phyloP scores from a whole-genome alignment of 1,284 basidiomycete species.

The Pascua guehoae region DNA sequence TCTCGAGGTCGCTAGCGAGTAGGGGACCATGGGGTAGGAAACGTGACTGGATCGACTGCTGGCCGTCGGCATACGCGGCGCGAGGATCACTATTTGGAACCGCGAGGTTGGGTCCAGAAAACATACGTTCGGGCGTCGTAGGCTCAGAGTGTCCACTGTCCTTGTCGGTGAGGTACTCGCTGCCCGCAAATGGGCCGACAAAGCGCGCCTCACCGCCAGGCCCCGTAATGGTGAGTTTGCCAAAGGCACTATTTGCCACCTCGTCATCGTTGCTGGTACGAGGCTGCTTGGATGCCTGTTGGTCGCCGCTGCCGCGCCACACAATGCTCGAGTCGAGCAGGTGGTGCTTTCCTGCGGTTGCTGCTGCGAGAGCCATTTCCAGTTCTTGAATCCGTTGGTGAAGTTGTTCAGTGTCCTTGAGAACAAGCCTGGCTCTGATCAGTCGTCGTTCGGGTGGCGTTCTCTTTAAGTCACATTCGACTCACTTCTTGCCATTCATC shows the following conservation, averaged over 20 bases:
- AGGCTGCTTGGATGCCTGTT: slow-evolving; percentile 6
- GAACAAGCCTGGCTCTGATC: slow-evolving; percentile 34
- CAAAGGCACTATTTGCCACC: slow-evolving; percentile 35
- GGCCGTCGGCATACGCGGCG: slow-evolving; percentile 2
- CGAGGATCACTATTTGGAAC: background rate
- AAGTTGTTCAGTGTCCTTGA: slow-evolving; percentile 44
- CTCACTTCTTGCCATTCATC: slow-evolving; percentile 43
- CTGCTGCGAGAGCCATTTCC: slow-evolving; percentile 39
- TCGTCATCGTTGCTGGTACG: slow-evolving; percentile 13
- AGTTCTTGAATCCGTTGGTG: slow-evolving; percentile 40
- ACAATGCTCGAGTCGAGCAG: slow-evolving; percentile 34
- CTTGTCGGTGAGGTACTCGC: slow-evolving; percentile 37
- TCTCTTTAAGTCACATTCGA: background rate
- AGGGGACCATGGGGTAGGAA: background rate
- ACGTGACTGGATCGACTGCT: background rate
- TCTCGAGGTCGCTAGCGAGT: background rate
- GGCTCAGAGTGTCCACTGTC: slow-evolving; percentile 7
- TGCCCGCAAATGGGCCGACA: slow-evolving; percentile 33
- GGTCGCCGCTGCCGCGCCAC: slow-evolving; percentile 22
- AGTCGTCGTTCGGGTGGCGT: background rate
- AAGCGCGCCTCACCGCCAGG: slow-evolving; percentile 35
- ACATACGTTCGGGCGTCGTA: background rate
- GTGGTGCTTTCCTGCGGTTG: slow-evolving; percentile 23
- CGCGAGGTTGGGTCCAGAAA: background rate
- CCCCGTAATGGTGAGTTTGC: slow-evolving; percentile 41